A percentile compares a stretch with the other conserved stretches of the same genome.
Conservation (phyloP, 116 monocot genomes). For the Trichopus zeylanicus region DNA sequence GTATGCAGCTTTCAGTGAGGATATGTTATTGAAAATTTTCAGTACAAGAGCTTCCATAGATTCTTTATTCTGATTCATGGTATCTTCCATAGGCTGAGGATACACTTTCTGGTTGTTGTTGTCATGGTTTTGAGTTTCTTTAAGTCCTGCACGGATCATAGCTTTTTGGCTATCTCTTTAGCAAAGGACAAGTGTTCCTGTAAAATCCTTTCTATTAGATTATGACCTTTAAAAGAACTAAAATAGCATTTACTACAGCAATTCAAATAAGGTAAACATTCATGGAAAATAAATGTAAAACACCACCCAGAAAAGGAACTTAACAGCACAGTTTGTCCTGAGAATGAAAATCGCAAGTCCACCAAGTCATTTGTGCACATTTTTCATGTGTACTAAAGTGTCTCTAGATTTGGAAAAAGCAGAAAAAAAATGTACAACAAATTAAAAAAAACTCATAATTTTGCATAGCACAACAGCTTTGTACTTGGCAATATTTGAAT, state of each 20-base stretch:
- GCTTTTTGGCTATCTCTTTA: constrained; percentile 14
- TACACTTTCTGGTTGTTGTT: constrained; percentile 72
- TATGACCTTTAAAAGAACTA: background rate
- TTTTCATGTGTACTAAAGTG: too few species aligned
- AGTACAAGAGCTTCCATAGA: constrained; percentile 54
- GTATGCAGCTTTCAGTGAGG: constrained; percentile 87
- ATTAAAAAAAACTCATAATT: too few species aligned
- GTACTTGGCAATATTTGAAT: too few species aligned
- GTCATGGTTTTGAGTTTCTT: constrained; percentile 70
- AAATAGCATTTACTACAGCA: background rate
- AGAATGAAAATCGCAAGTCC: too few species aligned
- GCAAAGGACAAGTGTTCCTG: background rate
- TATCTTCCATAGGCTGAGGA: constrained; percentile 89
- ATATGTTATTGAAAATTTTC: constrained; percentile 74
- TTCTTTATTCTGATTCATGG: constrained; percentile 31
- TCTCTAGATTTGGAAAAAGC: too few species aligned
- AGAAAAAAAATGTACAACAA: too few species aligned
- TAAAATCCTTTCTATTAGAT: background rate
- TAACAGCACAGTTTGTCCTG: too few species aligned
- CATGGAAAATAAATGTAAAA: background rate
- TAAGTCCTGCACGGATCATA: constrained; percentile 72
- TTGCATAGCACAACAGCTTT: too few species aligned
- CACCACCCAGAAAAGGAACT: background rate
- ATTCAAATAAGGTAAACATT: background rate
- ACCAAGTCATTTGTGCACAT: too few species aligned